A percentile compares a stretch with the other conserved stretches of the same genome.
Evolutionary conservation across 75 land plant species (phyloP).

Genomic region (Picea sitchensis): DNA sequence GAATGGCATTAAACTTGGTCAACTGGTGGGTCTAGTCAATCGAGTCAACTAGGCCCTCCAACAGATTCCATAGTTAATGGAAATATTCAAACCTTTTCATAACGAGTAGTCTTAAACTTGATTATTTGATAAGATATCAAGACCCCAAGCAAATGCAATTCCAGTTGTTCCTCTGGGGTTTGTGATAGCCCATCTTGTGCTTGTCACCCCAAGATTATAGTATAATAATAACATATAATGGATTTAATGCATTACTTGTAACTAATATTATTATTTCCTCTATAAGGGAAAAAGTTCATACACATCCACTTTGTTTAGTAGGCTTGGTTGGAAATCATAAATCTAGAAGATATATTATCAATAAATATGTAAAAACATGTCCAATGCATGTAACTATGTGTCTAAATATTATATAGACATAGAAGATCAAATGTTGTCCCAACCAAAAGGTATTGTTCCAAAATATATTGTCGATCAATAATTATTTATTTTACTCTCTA

Average conservation of each 20-base stretch:
- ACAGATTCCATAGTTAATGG: too few species aligned
- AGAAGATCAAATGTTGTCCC: neutral
- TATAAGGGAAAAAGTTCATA: neutral
- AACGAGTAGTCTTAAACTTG: too few species aligned
- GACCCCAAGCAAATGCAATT: too few species aligned
- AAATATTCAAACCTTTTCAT: too few species aligned
- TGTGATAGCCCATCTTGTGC: too few species aligned
- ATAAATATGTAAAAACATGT: neutral
- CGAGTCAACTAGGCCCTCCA: too few species aligned
- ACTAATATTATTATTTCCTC: neutral
- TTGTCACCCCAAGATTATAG: too few species aligned
- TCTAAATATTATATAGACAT: neutral
- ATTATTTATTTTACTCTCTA: neutral
- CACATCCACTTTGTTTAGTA: neutral
- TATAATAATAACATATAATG: neutral
- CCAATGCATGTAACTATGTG: neutral
- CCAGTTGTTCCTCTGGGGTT: too few species aligned
- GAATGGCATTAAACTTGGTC: too few species aligned
- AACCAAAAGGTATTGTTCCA: neutral
- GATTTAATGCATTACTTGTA: neutral
- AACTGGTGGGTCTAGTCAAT: too few species aligned
- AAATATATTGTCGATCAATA: neutral
- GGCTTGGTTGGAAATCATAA: neutral
- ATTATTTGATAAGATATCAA: too few species aligned
- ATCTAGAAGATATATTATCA: neutral